Base-by-base conservation (phyloP, 805 yeast species). In the Pichia nakasei region DNA sequence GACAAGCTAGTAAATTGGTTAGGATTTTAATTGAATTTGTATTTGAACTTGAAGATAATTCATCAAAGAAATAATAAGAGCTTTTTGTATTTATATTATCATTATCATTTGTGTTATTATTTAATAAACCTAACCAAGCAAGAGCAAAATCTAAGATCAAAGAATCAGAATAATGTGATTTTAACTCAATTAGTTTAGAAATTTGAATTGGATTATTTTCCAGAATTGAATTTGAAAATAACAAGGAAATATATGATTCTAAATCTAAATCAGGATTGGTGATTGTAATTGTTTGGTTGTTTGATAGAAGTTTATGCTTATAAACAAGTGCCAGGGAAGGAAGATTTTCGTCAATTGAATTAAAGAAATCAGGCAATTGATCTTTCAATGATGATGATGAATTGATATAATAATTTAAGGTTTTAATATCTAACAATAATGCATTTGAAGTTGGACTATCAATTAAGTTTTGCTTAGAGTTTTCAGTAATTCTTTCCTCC, bases 71-170 rank as follows among this genome's bases (percentile, higher is more conserved):
- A 59, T 80, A 83, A 61, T 73, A 72, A 19, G 69, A 61, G 11
- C 73, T 67, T 53, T 70, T 69, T 46, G 65, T 73, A 50, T 67
- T 61, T 37, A 70, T 73, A 19, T 45, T 43, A 22, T 38, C 39
- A 21, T 33, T 32, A 22, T 36, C 21, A 13, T 31, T 12, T 43
- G 73, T 65, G 45, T 73, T 68, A 17, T 43, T 27, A n/a, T 29
- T n/a, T 12, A 71, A 63, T 9, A 60, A 42, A 37, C 60, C 62
- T 21, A 48, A 48, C 78, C 89, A 85, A 15, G 94, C 78, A 60
- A 86, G 95, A 26, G 87, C 76, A 27, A 87, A 72, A 53, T 86
- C 89, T 60, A 76, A 77, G 38, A 85, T 75, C 31, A 89, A 74
- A 51, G 79, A 82, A 64, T 88, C 96, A 52, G 81, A 71, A 31